Base-by-base conservation (phyloP, 768 basidiomycete species). In the Phaeotremella fagi region DNA sequence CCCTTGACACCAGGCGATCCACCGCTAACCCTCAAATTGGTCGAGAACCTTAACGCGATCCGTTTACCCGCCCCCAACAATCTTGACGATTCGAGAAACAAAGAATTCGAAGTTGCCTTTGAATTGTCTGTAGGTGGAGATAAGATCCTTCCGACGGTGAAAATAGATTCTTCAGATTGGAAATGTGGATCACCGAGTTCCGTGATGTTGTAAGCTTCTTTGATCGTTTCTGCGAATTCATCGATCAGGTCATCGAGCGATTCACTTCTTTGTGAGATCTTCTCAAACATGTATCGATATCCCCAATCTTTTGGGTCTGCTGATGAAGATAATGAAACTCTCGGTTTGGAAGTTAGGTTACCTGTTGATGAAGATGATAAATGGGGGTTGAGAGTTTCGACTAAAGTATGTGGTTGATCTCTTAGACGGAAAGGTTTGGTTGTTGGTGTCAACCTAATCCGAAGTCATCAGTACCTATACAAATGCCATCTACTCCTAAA, bases 251-350 rank as follows among this genome's bases (percentile, higher is more conserved):
- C 83, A 64, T 98, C 92, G 48, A 99, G 81, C 72, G 45, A 84
- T 79, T 86, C 86, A 57, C 88, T 85, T 42, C 91, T 79, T 66
- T 88, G 87, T 1, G 83, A 82, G 23, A 86, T 79, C 75, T 88
- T 90, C 73, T 97, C 91, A 66, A 87, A 90, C 91, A 94, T 92
- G 72, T 97, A 98, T 25, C 87, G 82, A 54, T 78, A 75, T 18
- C 65, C 63, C 56, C 64, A 75, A 18, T 64, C 50, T 50, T 64
- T 67, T 4, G 71, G 70, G 33, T 77, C 59, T 16, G 63, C 55
- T 0, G 51, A 55, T 3, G 64, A 60, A 11, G 51, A 56, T 22
- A 78, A 45, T 7, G 50, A 41, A 42, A 77, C 66, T 16, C 77
- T 52, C 23, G 60, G 48, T 26, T 56, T 63, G 5, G 60, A 52